phyloP scores from a whole-genome alignment of 75 land plant genomes.

The Gnetum montanum region DNA sequence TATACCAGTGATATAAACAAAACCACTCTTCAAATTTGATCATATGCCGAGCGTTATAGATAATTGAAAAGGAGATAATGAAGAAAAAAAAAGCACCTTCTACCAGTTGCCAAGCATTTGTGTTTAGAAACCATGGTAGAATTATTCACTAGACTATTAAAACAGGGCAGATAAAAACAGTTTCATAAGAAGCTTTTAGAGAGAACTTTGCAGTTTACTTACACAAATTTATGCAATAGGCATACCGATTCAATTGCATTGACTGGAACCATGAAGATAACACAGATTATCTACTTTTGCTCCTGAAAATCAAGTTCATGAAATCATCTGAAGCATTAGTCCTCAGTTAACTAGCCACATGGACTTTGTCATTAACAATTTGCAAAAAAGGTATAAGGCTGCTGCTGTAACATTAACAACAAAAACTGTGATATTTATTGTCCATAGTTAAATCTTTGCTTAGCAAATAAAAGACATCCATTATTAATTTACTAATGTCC shows the following conservation, averaged over 20 bases:
- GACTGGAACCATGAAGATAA: constrained; percentile 79
- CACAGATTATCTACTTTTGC: constrained; percentile 75
- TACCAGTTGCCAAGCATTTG: neutral
- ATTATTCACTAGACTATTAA: neutral
- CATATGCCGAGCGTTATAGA: too few relatives aligned
- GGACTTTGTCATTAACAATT: too few relatives aligned
- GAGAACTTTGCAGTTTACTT: neutral
- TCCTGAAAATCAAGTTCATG: constrained; percentile 30
- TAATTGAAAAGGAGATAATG: neutral
- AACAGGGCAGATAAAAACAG: neutral
- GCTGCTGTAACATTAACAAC: too few relatives aligned
- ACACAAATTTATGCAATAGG: neutral
- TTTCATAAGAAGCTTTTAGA: too few relatives aligned
- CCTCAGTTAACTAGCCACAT: too few relatives aligned
- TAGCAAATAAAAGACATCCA: too few relatives aligned
- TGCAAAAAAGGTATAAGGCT: too few relatives aligned
- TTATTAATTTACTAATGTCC: too few relatives aligned
- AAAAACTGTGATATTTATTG: too few relatives aligned
- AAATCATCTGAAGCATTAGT: neutral
- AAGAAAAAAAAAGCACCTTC: neutral
- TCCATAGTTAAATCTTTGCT: too few relatives aligned
- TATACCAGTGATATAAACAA: too few relatives aligned
- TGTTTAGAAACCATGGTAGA: neutral
- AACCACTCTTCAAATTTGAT: too few relatives aligned
- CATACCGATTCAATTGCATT: constrained; percentile 72